These are phyloP conservation scores for Glonium stellatum DNA, from an alignment of 495 filamentous ascomycete genomes.

Conservation along the genomic window DNA sequence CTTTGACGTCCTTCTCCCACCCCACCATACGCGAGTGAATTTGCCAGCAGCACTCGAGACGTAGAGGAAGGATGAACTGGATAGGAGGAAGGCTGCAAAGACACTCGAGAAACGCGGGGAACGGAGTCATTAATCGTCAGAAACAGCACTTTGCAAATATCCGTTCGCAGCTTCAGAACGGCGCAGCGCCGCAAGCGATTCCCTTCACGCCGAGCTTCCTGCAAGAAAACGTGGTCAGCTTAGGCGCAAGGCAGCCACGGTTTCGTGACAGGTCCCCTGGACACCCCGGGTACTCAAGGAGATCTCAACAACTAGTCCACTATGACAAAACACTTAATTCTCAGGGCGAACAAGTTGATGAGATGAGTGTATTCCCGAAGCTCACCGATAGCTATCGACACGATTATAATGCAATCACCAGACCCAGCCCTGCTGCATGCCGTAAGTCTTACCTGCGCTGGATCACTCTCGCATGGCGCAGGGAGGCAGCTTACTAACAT, in stretches of 20 bases:
- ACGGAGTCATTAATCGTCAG: conserved; percentile 18
- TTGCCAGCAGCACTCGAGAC: neutral
- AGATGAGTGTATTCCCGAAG: neutral
- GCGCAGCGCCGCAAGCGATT: neutral
- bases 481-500: neutral
- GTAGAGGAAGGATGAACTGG: conserved; percentile 27
- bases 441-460: neutral
- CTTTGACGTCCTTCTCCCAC: neutral
- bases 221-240: conserved; percentile 3
- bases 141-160: conserved; percentile 27
- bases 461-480: neutral
- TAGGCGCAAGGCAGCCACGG: conserved; percentile 6
- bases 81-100: conserved; percentile 29
- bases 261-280: conserved; percentile 7
- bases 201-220: conserved; percentile 19
- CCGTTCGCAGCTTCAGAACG: conserved; percentile 21
- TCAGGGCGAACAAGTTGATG: neutral
- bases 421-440: neutral
- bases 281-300: conserved; percentile 13
- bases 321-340: too few species aligned
- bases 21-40: neutral
- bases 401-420: neutral
- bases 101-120: conserved; percentile 11
- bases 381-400: neutral
- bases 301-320: neutral